Evolutionary conservation across 441 rosid species (phyloP), one percentile per base, ranked within the genome.

Genomic region (Cnidoscolus chayamansa): DNA sequence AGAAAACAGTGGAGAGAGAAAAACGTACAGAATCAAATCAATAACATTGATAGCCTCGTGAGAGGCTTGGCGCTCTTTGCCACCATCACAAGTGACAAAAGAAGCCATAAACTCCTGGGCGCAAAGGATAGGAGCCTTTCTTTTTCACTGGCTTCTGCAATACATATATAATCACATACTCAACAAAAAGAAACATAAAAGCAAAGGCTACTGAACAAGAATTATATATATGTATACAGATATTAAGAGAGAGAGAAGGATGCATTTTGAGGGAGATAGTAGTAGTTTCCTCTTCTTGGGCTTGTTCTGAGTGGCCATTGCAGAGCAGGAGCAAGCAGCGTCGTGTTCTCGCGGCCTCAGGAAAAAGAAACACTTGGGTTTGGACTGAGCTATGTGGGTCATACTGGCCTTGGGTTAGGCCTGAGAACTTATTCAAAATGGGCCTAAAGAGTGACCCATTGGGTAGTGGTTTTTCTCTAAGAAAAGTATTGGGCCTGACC

Each of bases 51-150:
- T 73, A 61, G 96, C 97, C 80, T 94, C 98, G 56, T 82, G 85
- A 78, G 94, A 78, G 72, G 97, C 98, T 82, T 94, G 97, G 66
- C 81, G 86, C 68, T 93, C 98, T 65, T 93, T 83, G 43, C 97
- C 97, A 45, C 98, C 97, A 80, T 91, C 97, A 61, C 98, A 93
- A 25, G 96, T 88, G 70, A 93, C 87, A 80, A 25, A 92, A 89
- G 84, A 94, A 94, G 48, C 97, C 98, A 80, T 86, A 88, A 1
- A 90, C 89, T 9, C 97, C 98, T 5, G 97, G 92, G 71, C 76
- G 87, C 53, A 92, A 75, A 16, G 97, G 97, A 79, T 92, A 94
- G 2, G 94, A 68, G 0, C 96, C 98, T 79, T 87, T 92, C 85
- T 85, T 92, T 86, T 82, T 92, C 73, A 83, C 97, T 51, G 96